Evolutionary conservation across 1,284 basidiomycete species (phyloP), one percentile per base, ranked within the genome.

Genomic region (Entoloma clypeatum): DNA sequence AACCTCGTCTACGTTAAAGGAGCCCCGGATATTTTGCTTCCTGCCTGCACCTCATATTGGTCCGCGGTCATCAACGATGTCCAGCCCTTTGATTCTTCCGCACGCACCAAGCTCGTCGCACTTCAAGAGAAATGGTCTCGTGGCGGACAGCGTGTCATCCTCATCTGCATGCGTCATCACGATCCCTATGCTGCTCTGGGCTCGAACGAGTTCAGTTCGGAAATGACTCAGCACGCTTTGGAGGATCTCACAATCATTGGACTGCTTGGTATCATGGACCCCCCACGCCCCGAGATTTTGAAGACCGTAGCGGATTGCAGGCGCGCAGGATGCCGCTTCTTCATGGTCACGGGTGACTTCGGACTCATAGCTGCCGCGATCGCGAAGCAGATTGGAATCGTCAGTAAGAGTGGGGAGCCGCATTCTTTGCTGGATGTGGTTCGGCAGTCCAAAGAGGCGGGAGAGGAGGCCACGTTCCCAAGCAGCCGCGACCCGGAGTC

Each of bases 111-210:
- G 7, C 53, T 79, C 7, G 43, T 54, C 3, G 44, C 51, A 1
- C 52, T 71, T 8, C 77, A 81, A 51, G 69, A 69, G 36, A 36
- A 57, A 4, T 79, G 77, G 74, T 73, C 79, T 13, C 64, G 65
- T 10, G 65, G 72, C 41, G 81, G 81, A 4, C 76, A 81, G 55
- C 74, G 81, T 28, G 81, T 85, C 3, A 66, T 85, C 7, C 68
- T 68, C n/a, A 47, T 74, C 40, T 71, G 58, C 41, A 64, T 64
- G 33, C 61, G 63, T 9, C 32, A 41, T 17, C 48, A 50, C 27
- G 21, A 44, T 9, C 46, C 49, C 5, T 38, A 46, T 21, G 39
- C 45, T 13, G 3, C 39, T 14, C 3, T 48, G 9, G 51, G 46
- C 8, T 42, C 63, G 1, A 62, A 61, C 9, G 69, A 65, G 51